These are phyloP conservation scores for Veloboletus limbatus DNA, from an alignment of 1,284 basidiomycete species.

Conservation along the genomic window DNA sequence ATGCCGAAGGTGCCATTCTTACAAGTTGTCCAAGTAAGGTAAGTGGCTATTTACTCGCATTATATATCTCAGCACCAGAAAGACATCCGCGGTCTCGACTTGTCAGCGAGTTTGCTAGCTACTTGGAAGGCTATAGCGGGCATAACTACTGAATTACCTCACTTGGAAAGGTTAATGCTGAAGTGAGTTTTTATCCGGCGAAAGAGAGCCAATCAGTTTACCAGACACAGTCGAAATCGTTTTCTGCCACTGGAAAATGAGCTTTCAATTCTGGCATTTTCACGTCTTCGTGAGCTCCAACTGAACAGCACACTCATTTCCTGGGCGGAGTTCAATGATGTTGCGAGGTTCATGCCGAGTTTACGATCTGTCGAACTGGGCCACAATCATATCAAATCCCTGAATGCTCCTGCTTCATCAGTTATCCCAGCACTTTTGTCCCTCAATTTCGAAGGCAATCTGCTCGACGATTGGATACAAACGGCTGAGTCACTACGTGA, in stretches of 20 bases:
- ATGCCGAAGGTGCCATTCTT: slow-evolving; percentile 52
- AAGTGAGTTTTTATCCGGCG: slow-evolving; percentile 54
- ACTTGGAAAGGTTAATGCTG: slow-evolving; percentile 66
- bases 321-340: slow-evolving; percentile 65
- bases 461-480: slow-evolving; percentile 57
- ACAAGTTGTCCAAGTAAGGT: slow-evolving; percentile 69
- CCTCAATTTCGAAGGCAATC: slow-evolving; percentile 79
- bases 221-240: slow-evolving; percentile 56
- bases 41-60: slow-evolving; percentile 1
- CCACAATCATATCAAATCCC: slow-evolving; percentile 58
- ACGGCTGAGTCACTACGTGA: slow-evolving; percentile 45
- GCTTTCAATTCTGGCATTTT: slow-evolving; percentile 47
- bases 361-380: slow-evolving; percentile 74
- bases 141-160: slow-evolving; percentile 63
- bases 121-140: slow-evolving; percentile 68
- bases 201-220: slow-evolving; percentile 11
- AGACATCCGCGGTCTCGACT: slow-evolving; percentile 80
- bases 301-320: slow-evolving; percentile 71
- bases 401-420: slow-evolving; percentile 28
- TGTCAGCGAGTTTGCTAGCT: slow-evolving; percentile 77
- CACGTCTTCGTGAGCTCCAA: slow-evolving; percentile 61
- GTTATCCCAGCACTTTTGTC: slow-evolving; percentile 41
- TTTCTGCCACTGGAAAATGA: slow-evolving; percentile 38
- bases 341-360: slow-evolving; percentile 56
- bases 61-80: slow-evolving; percentile 19